phyloP scores from a whole-genome alignment of 2,329 filamentous ascomycete species.

The Cytospora piceae region DNA sequence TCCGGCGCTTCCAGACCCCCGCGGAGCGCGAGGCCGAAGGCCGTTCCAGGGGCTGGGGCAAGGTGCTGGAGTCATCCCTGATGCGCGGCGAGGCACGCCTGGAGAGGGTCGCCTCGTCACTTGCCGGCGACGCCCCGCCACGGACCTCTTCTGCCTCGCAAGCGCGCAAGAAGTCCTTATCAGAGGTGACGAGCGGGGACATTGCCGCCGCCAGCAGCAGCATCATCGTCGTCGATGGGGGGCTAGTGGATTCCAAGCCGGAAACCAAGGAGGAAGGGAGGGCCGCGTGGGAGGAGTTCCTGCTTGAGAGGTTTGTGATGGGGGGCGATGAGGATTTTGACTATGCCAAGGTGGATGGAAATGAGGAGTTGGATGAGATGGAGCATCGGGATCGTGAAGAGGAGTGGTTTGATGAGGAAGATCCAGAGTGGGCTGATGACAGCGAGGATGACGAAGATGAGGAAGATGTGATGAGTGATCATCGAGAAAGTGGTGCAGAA shows the following conservation, averaged over 20 bases:
- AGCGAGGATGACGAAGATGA: slow-evolving; percentile 35
- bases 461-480: slow-evolving; percentile 32
- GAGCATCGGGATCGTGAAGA: slow-evolving; percentile 69
- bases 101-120: slow-evolving; percentile 50
- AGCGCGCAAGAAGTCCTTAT: background rate
- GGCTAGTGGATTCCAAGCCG: slow-evolving; percentile 51
- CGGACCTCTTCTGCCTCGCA: background rate
- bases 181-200: background rate
- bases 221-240: slow-evolving; percentile 48
- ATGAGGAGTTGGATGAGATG: slow-evolving; percentile 71
- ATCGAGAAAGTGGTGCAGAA: slow-evolving; percentile 31
- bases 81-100: slow-evolving; percentile 77
- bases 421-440: slow-evolving; percentile 65
- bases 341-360: slow-evolving; percentile 70
- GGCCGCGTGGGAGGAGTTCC: slow-evolving; percentile 71
- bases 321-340: slow-evolving; percentile 81
- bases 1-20: slow-evolving; percentile 75
- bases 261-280: slow-evolving; percentile 67
- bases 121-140: slow-evolving; percentile 38
- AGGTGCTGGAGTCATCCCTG: slow-evolving; percentile 77
- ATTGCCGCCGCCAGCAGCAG: slow-evolving; percentile 9
- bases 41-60: slow-evolving; percentile 75
- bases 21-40: slow-evolving; percentile 76
- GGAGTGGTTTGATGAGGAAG: slow-evolving; percentile 79
- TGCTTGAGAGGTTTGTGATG: slow-evolving; percentile 73